Evolutionary conservation across 2,329 filamentous ascomycete species (phyloP), one percentile per base, ranked within the genome.

Genomic region (Colletotrichum shisoi): DNA sequence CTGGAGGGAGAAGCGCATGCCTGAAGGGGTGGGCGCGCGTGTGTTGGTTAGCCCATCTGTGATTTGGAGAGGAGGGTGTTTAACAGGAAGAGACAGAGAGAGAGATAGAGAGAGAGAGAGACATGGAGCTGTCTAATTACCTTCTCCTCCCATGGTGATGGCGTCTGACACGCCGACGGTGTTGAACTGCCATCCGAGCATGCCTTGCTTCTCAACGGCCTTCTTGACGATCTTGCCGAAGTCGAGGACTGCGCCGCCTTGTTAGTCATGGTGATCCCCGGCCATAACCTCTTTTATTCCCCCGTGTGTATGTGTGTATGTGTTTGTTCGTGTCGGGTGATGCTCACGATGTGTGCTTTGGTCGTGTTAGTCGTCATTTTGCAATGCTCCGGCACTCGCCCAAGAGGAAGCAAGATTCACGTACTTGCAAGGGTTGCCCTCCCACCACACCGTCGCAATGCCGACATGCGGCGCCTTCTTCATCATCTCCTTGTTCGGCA

Each of bases 111-210:
- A 4, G 37, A 19, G 12, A 4, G 13, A 12, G 37, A 31, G 13
- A 3, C 27, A 19, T 6, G 7, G 13, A n/a, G 37, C 40, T 21
- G 13, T 4, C 52, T 5, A 72, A 81, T 70, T 74, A 92, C 91
- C 93, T 81, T 97, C 92, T 71, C 91, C 91, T 61, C 94, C 94
- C 94, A 97, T 97, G 3, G 94, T 96, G 74, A 97, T 97, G 56
- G 89, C 94, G 78, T 97, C 93, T 11, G 92, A 93, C 12, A 97
- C 82, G 57, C 94, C 93, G 70, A 97, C 87, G 19, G 93, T 96
- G 77, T 95, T 96, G 80, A 94, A 97, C 77, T 96, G 93, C 93
- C 93, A 98, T 49, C 88, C 94, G 27, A 98, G 84, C 92, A 97
- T 96, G 27, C 89, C 91, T 73, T 94, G 87, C 73, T 91, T 91